Evolutionary conservation across 352 stramenopile genomes (phyloP), one percentile per base, ranked within the genome.

Genomic region (Phytophthora capsici): DNA sequence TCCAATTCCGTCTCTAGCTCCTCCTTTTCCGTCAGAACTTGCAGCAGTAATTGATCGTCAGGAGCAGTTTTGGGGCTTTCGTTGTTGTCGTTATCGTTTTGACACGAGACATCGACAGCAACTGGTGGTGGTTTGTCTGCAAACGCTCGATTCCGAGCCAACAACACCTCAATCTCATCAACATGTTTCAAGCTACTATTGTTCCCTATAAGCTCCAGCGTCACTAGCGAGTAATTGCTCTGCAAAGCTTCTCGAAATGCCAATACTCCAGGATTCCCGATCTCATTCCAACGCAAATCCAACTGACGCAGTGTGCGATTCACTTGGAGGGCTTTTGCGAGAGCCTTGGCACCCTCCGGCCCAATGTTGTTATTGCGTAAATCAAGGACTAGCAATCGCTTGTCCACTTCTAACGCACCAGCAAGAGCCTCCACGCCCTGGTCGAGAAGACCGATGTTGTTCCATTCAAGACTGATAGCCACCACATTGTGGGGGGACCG

Each of bases 361-460:
- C 82, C 69, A 45, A 96, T 78, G 63, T 91, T 91, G 68, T 96
- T 96, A 69, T 96, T 95, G 16, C 87, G 84, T 37, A 96, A 62
- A 41, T 96, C 87, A 13, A 96, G 72, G 17, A 77, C 63, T 4
- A 90, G 41, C 14, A 96, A 66, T 8, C 73, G 77, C 25, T 77
- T 78, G 54, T 96, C 87, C 9, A 87, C 66, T 57, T 89, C 79
- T 3, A 94, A 62, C 7, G 86, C 84, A 4, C 48, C 48, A 7
- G 85, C 81, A 9, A 95, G 66, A 30, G 84, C 84, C 40, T 83
- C 77, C 12, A 95, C 62, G 1, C 85, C 86, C 26, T 91, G 76
- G 53, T 93, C 81, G 38, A 93, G 57, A 25, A 94, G 46, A n/a
- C 86, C 88, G 6, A 93, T 66, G 55, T 91, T 94, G 61, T 95